Base-by-base conservation (phyloP, 371 early-diverging fungal genomes). In the Rhizomucor miehei region DNA sequence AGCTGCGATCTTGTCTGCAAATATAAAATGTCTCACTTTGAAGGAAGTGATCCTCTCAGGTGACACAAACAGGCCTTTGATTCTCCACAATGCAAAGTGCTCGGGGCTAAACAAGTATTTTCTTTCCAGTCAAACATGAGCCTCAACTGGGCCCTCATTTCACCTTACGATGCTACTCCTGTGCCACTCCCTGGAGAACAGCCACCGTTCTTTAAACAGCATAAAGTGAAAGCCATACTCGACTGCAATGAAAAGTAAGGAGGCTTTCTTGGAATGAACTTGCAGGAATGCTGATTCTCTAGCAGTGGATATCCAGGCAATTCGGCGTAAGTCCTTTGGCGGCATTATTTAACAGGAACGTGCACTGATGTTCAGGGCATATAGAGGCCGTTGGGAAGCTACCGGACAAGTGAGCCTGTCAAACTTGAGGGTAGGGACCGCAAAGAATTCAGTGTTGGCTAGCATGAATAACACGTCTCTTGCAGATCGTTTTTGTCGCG, bases 161-260 rank as follows among this genome's bases (percentile, higher is more conserved):
- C 66, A 19, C 66, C 63, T 8, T 69, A 69, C 48, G 70, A 68
- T 6, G 55, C 46, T 11, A 56, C 56, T 1, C 72, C 71, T 12
- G 62, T 82, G 0, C 73, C 76, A 19, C 62, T 82, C 34, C 80
- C 82, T 36, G 67, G 68, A 40, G 82, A 82, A 60, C 75, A 82
- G 38, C 56, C 63, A 35, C 59, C 62, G 39, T 71, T 73, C 38
- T 67, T 67, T 25, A 58, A 52, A 8, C 78, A 73, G 46, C 46
- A 62, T 1, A 46, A 51, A 12, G 68, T 77, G 1, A 67, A 69
- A 38, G 40, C 72, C 38, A 61, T 64, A 6, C 51, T 74, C 14
- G 72, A 75, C 46, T 75, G 70, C 35, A 66, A 62, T 43, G 65
- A 60, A 35, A 52, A 53, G 72, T 76, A 66, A 57, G 41, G 25